These are phyloP conservation scores for Hymenoscyphus salicellus DNA, from an alignment of 2,329 filamentous ascomycete genomes.

Conservation along the genomic window DNA sequence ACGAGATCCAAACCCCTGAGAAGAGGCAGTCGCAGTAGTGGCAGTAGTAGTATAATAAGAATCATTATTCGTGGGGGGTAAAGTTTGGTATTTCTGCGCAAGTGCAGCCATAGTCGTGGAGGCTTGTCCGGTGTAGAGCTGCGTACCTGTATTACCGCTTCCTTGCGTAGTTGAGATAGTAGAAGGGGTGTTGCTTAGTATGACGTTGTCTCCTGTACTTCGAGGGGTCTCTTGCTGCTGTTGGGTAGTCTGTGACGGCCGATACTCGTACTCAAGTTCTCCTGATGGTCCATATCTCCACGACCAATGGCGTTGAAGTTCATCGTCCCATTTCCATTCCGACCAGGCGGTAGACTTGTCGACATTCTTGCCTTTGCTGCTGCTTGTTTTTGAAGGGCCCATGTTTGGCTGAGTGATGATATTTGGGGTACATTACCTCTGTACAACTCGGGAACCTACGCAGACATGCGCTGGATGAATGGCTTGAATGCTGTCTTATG, in stretches of 20 bases:
- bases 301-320: slow-evolving; percentile 12
- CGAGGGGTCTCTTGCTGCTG: slow-evolving; percentile 13
- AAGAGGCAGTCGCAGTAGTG: not conserved
- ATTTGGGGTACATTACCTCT: not conserved
- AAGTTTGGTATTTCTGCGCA: not conserved
- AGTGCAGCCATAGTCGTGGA: not conserved
- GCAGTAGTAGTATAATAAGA: slow-evolving; percentile 12
- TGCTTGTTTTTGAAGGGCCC: slow-evolving; percentile 13
- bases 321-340: slow-evolving; percentile 15
- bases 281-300: slow-evolving; percentile 9
- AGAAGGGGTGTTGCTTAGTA: not conserved
- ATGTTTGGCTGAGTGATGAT: slow-evolving; percentile 3
- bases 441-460: not conserved
- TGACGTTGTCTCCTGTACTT: slow-evolving; percentile 3
- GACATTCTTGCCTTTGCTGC: slow-evolving; percentile 16
- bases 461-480: not conserved
- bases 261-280: slow-evolving; percentile 8
- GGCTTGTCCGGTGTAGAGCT: not conserved
- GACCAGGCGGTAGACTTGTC: slow-evolving; percentile 19
- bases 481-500: not conserved
- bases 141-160: not conserved
- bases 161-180: not conserved
- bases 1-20: not conserved
- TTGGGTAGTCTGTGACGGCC: slow-evolving; percentile 4
- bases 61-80: not conserved